A percentile compares a stretch with the other conserved stretches of the same genome.
phyloP scores from a whole-genome alignment of 2,329 filamentous ascomycete genomes.

The Akanthomyces lecanii region DNA sequence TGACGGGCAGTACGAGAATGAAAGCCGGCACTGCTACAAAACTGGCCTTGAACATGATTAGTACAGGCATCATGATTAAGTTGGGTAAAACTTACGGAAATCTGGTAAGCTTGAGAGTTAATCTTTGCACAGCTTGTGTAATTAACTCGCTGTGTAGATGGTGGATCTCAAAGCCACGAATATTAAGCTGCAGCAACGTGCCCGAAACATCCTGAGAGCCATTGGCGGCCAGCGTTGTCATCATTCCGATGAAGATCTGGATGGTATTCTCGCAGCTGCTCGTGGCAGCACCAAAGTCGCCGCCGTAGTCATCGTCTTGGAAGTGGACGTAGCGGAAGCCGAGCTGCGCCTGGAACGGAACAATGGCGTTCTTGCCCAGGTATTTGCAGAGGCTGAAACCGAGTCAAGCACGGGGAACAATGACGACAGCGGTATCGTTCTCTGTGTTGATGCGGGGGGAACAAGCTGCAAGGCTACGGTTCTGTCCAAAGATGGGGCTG shows the following conservation, averaged over 20 bases:
- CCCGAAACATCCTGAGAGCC: slow-evolving; percentile 23
- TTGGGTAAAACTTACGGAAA: slow-evolving; percentile 40
- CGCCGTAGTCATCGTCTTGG: slow-evolving; percentile 13
- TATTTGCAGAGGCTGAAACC: slow-evolving; percentile 18
- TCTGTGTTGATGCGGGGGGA: slow-evolving; percentile 41
- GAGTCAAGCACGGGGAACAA: background rate
- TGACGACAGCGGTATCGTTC: slow-evolving; percentile 19
- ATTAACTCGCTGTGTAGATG: slow-evolving; percentile 23
- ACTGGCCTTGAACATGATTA: slow-evolving; percentile 38
- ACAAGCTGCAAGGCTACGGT: slow-evolving; percentile 39
- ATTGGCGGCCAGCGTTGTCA: slow-evolving; percentile 20
- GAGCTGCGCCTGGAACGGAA: slow-evolving; percentile 18
- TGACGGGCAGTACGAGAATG: slow-evolving; percentile 43
- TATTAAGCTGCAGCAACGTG: slow-evolving; percentile 29
- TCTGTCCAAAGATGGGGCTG: slow-evolving; percentile 24
- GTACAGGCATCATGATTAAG: slow-evolving; percentile 38
- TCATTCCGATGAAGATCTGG: slow-evolving; percentile 22
- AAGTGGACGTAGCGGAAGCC: slow-evolving; percentile 21
- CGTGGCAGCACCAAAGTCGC: slow-evolving; percentile 18
- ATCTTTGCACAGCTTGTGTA: slow-evolving; percentile 13
- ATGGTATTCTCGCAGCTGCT: slow-evolving; percentile 19
- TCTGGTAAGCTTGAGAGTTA: slow-evolving; percentile 27
- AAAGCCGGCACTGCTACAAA: slow-evolving; percentile 44
- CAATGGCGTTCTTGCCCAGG: slow-evolving; percentile 19
- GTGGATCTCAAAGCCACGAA: slow-evolving; percentile 36